Base-by-base conservation (phyloP, 2,329 filamentous ascomycete species). In the Scedosporium minutisporum region DNA sequence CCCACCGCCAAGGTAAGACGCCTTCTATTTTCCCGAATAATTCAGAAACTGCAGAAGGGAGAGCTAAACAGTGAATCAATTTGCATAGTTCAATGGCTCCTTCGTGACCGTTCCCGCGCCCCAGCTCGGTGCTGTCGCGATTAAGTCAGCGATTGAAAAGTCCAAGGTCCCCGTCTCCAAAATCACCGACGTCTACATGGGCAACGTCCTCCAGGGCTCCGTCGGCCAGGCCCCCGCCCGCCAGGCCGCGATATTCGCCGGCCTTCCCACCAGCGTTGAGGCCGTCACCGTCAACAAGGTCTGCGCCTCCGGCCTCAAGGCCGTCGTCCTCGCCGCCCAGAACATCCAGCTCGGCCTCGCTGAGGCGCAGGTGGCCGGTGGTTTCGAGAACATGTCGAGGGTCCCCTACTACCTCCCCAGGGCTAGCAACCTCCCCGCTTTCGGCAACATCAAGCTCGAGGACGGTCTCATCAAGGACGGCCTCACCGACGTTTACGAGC, bases 241-340 rank as follows among this genome's bases (percentile, higher is more conserved):
- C 58, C 95, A 99, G 78, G 95, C 95, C 10, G 80, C 86, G 67
- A 89, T 97, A 64, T 93, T 96, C 71, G 91, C 95, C 3, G 93
- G 93, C 1, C 84, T 97, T 3, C 83, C 91, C 9, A 79, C 86
- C n/a, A 85, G 82, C 6, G 83, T 96, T 63, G 95, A 99, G 77
- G 89, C 93, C 42, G 87, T 89, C 60, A 97, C 95, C 16, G 88
- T 99, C 76, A 99, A 99, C 82, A 99, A 99, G 78, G 95, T 99
- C 64, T 99, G 95, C 79, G 89, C 95, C 3, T 97, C 93, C 0
- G 95, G 95, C 4, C 80, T 99, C 67, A 99, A 99, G 76, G 90
- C 95, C 1, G 92, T 97, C 4, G 87, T 84, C 23, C 83, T 97
- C 55, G 95, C 93, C 1, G 93, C 93, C 1, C 91, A 96, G 71